phyloP scores from a whole-genome alignment of 352 stramenopile genomes.

The Pythium myriotylum region DNA sequence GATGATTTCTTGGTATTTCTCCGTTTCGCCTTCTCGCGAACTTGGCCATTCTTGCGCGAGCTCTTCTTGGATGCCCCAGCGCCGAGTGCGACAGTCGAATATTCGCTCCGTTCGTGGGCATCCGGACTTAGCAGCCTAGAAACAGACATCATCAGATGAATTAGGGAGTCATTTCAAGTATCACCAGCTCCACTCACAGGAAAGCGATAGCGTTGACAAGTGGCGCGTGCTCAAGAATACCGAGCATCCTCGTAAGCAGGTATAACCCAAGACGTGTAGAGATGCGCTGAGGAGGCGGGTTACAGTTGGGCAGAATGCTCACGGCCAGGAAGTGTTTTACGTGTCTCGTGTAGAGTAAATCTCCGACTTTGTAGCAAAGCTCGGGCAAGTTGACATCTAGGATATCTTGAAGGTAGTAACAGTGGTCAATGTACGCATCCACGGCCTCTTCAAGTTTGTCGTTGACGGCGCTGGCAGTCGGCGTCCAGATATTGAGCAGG shows the following conservation, averaged over 20 bases:
- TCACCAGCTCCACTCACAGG: constrained; percentile 43
- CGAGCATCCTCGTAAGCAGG: constrained; percentile 70
- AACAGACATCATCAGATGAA: not conserved
- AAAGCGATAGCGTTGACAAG: constrained; percentile 81
- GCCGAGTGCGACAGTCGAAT: constrained; percentile 61
- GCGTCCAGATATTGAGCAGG: constrained; percentile 63
- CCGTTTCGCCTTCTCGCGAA: constrained; percentile 31
- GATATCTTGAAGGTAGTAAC: constrained; percentile 85
- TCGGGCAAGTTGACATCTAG: constrained; percentile 83
- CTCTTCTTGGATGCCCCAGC: constrained; percentile 28
- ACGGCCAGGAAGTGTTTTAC: constrained; percentile 67
- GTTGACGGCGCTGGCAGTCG: constrained; percentile 31
- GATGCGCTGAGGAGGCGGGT: constrained; percentile 66
- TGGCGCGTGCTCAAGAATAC: constrained; percentile 78
- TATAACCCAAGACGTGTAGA: constrained; percentile 80
- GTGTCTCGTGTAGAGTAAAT: constrained; percentile 72
- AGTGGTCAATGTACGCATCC: constrained; percentile 85
- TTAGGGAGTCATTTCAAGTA: not conserved
- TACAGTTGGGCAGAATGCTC: constrained; percentile 80
- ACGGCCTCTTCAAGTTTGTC: constrained; percentile 83
- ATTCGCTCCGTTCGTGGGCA: constrained; percentile 57
- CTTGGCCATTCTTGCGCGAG: not conserved
- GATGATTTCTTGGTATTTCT: constrained; percentile 24
- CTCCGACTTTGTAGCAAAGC: constrained; percentile 79
- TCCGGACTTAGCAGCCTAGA: constrained; percentile 61